These are phyloP conservation scores for Xylaria polymorpha DNA, from an alignment of 2,329 filamentous ascomycete species.

Conservation along the genomic window DNA sequence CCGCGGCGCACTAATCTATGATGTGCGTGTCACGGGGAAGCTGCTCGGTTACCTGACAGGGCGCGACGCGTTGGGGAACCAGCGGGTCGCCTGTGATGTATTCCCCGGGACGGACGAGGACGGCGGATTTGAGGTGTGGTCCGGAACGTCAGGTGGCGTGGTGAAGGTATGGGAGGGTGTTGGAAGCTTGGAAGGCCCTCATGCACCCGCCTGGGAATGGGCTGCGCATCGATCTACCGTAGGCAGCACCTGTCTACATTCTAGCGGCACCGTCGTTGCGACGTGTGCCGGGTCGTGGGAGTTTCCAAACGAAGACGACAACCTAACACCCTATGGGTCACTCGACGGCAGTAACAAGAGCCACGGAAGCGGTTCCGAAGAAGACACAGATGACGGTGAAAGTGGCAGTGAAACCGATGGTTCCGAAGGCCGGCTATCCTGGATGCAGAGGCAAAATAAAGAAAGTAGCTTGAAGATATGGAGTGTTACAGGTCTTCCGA, in stretches of 20 bases:
- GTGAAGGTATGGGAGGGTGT: constrained; percentile 71
- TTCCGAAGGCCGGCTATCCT: constrained; percentile 23
- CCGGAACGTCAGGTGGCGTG: constrained; percentile 64
- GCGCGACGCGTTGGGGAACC: constrained; percentile 63
- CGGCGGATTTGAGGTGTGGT: constrained; percentile 71
- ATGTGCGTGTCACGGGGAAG: constrained; percentile 68
- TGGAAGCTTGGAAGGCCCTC: constrained; percentile 59
- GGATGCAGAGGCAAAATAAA: constrained; percentile 48
- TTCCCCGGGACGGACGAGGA: constrained; percentile 56
- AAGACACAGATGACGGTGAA: constrained; percentile 16
- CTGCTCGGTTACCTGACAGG: constrained; percentile 66
- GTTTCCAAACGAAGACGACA: constrained; percentile 44
- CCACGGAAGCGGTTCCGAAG: constrained; percentile 9
- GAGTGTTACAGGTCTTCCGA: constrained; percentile 49
- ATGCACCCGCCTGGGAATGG: constrained; percentile 63
- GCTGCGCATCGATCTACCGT: constrained; percentile 57
- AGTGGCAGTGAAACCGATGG: constrained; percentile 30
- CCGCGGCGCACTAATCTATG: constrained; percentile 68
- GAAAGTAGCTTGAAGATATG: constrained; percentile 62
- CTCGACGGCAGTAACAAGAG: constrained; percentile 7
- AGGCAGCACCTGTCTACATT: constrained; percentile 63
- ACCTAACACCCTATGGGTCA: constrained; percentile 1
- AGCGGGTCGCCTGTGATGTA: constrained; percentile 66
- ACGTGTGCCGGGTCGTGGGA: constrained; percentile 68
- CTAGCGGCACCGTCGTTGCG: constrained; percentile 65